Conservation (phyloP, 768 basidiomycete species). For the Tricholoma bakamatsutake region DNA sequence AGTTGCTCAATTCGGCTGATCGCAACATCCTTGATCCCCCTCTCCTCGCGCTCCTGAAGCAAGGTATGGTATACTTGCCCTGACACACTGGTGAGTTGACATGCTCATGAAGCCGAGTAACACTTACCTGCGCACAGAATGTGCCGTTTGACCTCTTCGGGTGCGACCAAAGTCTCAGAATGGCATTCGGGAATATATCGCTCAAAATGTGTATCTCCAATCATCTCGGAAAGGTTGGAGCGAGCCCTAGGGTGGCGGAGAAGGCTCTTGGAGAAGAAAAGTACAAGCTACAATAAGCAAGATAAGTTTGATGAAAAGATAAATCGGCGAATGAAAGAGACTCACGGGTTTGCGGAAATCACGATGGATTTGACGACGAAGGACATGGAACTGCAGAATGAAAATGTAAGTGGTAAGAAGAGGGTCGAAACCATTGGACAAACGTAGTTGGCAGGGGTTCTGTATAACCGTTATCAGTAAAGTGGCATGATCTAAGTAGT, state of each 20-base stretch:
- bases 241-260: conserved; percentile 92
- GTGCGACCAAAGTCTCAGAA: conserved; percentile 61
- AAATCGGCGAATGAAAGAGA: conserved; percentile 3
- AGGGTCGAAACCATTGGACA: conserved; percentile 12
- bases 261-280: conserved; percentile 97
- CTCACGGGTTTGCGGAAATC: conserved; percentile 95
- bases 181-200: conserved; percentile 87
- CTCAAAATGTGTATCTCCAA: conserved; percentile 84
- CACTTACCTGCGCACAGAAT: conserved; percentile 76
- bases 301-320: neutral
- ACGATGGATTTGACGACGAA: conserved; percentile 93
- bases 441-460: conserved; percentile 93
- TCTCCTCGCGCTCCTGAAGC: conserved; percentile 84
- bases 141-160: conserved; percentile 87
- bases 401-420: conserved; percentile 4
- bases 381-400: conserved; percentile 75
- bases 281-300: conserved; percentile 52
- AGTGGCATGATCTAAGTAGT: neutral
- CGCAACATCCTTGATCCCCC: conserved; percentile 87
- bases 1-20: conserved; percentile 94
- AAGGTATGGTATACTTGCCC: conserved; percentile 95
- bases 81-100: conserved; percentile 16
- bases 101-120: neutral
- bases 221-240: conserved; percentile 84
- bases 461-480: conserved; percentile 22